Evolutionary conservation across 1,284 basidiomycete genomes (phyloP), one percentile per base, ranked within the genome.

Genomic region (Sporisorium scitamineum): DNA sequence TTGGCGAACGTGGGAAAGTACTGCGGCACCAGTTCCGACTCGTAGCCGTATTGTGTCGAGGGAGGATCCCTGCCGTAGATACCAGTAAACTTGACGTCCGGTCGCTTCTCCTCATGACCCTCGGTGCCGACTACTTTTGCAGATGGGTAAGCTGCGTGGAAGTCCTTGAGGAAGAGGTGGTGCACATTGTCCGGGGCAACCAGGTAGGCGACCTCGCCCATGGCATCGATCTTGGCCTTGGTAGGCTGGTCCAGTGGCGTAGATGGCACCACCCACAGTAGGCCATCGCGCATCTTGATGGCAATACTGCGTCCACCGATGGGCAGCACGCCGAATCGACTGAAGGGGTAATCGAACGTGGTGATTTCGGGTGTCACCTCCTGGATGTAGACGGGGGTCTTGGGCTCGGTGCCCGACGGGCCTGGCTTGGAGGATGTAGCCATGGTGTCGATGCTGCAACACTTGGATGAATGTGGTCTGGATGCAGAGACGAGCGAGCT

Each of bases 251-350:
- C 90, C 58, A 94, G 87, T 0, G 93, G 92, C 3, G 93, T 93
- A 2, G 93, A 95, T 1, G 93, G 94, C 32, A 96, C 88, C 1
- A 97, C 88, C 90, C 94, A 95, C 26, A 97, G 90, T 7, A 45
- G 48, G 5, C 70, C 74, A 20, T 75, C 63, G 52, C 86, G 87
- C 61, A 97, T 87, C 86, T 89, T 91, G 82, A 97, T 88, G 1
- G 94, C 94, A 93, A 96, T 73, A 64, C 80, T 61, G 37, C 86
- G 76, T 10, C 86, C 86, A 11, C 86, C 86, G 54, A 86, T 79
- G 51, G 86, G 85, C 26, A 86, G 54, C 44, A 85, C 48, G 37
- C 82, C 82, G 58, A 82, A 82, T 3, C 85, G 64, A 34, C 75
- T 70, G 62, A 86, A 86, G 6, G 86, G 85, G 11, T 74, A 70